phyloP scores from a whole-genome alignment of 495 filamentous ascomycete species.

The Podospora pseudopauciseta region DNA sequence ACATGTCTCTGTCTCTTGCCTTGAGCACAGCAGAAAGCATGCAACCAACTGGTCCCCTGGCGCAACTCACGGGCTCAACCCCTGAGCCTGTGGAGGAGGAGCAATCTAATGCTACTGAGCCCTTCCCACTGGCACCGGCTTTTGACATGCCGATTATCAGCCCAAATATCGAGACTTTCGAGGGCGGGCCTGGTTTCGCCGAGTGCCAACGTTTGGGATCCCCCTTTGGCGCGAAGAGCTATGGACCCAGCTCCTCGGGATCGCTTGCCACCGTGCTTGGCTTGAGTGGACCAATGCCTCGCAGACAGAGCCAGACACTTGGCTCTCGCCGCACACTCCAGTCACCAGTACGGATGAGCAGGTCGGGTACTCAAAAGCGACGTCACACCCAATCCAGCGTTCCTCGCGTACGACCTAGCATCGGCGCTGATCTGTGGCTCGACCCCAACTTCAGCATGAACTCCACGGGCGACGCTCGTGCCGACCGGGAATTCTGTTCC shows the following conservation, averaged over 20 bases:
- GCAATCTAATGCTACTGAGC: constrained; percentile 3
- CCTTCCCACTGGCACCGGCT: constrained; percentile 1
- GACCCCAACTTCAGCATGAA: constrained; percentile 18
- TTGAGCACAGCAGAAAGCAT: constrained; percentile 77
- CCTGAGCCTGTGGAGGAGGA: constrained; percentile 22
- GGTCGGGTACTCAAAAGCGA: constrained; percentile 46
- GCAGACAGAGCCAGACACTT: constrained; percentile 42
- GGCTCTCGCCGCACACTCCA: constrained; percentile 42
- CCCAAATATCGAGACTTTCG: constrained; percentile 18
- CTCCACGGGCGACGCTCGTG: constrained; percentile 1
- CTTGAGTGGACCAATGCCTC: constrained; percentile 31
- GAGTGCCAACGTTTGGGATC: constrained; percentile 55
- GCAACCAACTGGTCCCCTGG: constrained; percentile 67
- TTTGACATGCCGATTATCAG: neutral
- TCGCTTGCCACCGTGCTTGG: constrained; percentile 39
- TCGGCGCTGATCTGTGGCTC: constrained; percentile 36
- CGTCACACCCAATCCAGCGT: constrained; percentile 37
- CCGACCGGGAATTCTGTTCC: constrained; percentile 27
- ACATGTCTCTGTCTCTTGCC: constrained; percentile 80
- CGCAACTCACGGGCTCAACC: constrained; percentile 48
- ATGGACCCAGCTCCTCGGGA: constrained; percentile 48
- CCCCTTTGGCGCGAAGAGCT: constrained; percentile 54
- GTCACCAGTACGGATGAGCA: constrained; percentile 45
- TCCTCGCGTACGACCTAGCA: constrained; percentile 39
- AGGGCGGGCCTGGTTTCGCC: constrained; percentile 29